Base-by-base conservation (phyloP, 768 basidiomycete species). In the Ephemerocybe angulata region DNA sequence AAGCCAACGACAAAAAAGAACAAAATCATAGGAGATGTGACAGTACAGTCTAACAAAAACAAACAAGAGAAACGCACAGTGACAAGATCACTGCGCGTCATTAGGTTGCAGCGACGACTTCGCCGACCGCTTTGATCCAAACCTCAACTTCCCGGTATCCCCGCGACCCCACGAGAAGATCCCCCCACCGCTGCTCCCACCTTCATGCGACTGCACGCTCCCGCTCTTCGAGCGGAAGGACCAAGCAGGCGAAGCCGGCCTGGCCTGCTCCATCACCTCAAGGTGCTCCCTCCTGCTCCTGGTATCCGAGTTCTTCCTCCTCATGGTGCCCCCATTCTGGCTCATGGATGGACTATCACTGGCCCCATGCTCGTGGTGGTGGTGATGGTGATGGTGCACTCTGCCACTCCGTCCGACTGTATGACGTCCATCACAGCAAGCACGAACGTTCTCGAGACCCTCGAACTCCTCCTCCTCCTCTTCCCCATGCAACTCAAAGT, bases 401-500 rank as follows among this genome's bases (percentile, higher is more conserved):
- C 79, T 76, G 28, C 76, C 79, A 33, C 77, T 73, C 56, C 79
- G 81, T 0, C 90, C 90, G 17, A 94, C 90, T 1, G 90, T 93
- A 69, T 94, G 92, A 50, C 83, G 78, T 19, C 90, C 91, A 66
- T 92, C 90, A 62, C 90, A 93, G 67, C 91, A 93, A 1, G 89
- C 93, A 22, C 96, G 82, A 21, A 98, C 94, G 63, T 98, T 98
- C 74, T 98, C 95, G 52, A 98, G 69, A 0, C 93, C 94, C 63
- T 98, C 95, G 66, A 83, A 98, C 4, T 84, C 91, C 29, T 85
- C 85, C 60, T 91, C 90, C 12, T 84, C 87, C 58, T 81, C 76
- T 19, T 85, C 87, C 19, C 83, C 89, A 61, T 94, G 86, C 29
- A 93, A 73, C 71, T 95, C 91, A 63, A 95, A 90, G 62, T 90